Evolutionary conservation across 176 grass and related monocot genomes (phyloP).

Genomic region (Typha latifolia): DNA sequence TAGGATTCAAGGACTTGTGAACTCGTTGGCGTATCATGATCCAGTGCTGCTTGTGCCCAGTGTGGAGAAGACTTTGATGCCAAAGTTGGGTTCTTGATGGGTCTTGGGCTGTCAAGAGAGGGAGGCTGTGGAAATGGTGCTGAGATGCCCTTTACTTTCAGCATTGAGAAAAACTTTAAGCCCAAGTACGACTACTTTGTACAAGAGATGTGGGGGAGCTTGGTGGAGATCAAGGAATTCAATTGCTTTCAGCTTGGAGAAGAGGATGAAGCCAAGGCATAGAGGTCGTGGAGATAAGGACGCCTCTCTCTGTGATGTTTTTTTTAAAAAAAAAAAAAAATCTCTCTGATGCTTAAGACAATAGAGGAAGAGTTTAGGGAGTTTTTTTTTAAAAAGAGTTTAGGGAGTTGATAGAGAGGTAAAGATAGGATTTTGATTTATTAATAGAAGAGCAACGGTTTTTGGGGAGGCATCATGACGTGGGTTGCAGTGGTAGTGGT

Average conservation of each 20-base stretch:
- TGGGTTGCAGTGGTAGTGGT: too few species aligned
- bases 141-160: slow-evolving; percentile 59
- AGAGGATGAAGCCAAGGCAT: slow-evolving; percentile 58
- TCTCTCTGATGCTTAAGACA: slow-evolving; percentile 57
- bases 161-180: slow-evolving; percentile 51
- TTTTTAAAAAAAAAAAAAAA: too few species aligned
- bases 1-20: slow-evolving; percentile 37
- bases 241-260: slow-evolving; percentile 62
- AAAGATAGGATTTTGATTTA: not conserved
- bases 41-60: slow-evolving; percentile 60
- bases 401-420: slow-evolving; percentile 27
- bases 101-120: slow-evolving; percentile 30
- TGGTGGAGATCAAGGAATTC: slow-evolving; percentile 65
- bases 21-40: slow-evolving; percentile 36
- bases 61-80: slow-evolving; percentile 54
- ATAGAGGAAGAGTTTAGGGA: too few species aligned
- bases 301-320: slow-evolving; percentile 39
- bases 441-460: too few species aligned
- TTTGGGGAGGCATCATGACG: too few species aligned
- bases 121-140: slow-evolving; percentile 42
- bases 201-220: slow-evolving; percentile 31
- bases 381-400: too few species aligned
- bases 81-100: slow-evolving; percentile 42
- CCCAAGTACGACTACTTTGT: slow-evolving; percentile 66
- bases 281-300: slow-evolving; percentile 21